Conservation (phyloP, 768 basidiomycete species). For the Boletus huronensis region DNA sequence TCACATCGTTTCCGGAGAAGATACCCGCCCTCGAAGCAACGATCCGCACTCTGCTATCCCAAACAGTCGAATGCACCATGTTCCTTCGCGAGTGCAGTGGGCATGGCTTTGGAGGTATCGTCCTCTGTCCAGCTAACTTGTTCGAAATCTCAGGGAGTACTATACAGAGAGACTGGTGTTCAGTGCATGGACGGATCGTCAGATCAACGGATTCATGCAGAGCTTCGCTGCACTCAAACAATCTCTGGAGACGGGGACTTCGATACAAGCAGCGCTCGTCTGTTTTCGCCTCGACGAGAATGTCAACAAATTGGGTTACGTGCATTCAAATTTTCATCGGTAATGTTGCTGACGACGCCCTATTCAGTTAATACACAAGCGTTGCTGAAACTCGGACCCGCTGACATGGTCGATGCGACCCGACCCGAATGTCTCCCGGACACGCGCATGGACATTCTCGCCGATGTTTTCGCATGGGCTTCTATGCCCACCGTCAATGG, state of each 20-base stretch:
- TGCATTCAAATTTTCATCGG: background rate
- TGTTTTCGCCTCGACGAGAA: slow-evolving; percentile 30
- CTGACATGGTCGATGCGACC: slow-evolving; percentile 27
- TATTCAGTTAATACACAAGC: slow-evolving; percentile 19
- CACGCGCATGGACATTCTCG: slow-evolving; percentile 30
- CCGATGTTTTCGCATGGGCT: slow-evolving; percentile 25
- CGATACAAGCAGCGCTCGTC: slow-evolving; percentile 24
- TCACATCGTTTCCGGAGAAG: slow-evolving; percentile 27
- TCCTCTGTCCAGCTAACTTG: background rate
- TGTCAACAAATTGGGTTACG: slow-evolving; percentile 25
- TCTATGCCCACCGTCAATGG: slow-evolving; percentile 14
- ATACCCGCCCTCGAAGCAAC: slow-evolving; percentile 27
- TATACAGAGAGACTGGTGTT: slow-evolving; percentile 14
- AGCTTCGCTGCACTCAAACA: slow-evolving; percentile 24
- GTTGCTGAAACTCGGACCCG: slow-evolving; percentile 25
- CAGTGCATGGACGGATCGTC: slow-evolving; percentile 21
- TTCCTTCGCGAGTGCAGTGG: slow-evolving; percentile 37
- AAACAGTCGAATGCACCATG: slow-evolving; percentile 36
- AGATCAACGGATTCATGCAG: slow-evolving; percentile 19
- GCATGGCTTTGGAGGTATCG: slow-evolving; percentile 33
- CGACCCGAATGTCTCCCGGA: slow-evolving; percentile 30
- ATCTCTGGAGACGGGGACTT: slow-evolving; percentile 25
- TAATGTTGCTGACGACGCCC: background rate
- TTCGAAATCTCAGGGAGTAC: slow-evolving; percentile 3
- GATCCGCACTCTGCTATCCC: slow-evolving; percentile 26